Evolutionary conservation across 2,329 filamentous ascomycete species (phyloP).

Genomic region (Trichoderma hamatum): DNA sequence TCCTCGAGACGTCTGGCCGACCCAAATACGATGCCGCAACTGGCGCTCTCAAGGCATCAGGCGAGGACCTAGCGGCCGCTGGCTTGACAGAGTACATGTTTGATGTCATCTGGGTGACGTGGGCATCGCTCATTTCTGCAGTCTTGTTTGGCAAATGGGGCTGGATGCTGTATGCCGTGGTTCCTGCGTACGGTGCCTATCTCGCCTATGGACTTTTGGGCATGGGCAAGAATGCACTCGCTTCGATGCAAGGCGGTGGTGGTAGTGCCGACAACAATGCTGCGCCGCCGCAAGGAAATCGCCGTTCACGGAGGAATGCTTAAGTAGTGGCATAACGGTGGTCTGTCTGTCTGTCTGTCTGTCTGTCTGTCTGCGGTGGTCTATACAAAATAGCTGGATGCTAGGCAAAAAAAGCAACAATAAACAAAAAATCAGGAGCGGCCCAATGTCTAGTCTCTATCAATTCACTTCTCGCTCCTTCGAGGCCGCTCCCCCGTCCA

Average conservation of each 20-base stretch:
- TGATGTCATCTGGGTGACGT: constrained; percentile 94
- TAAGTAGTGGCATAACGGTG: constrained; percentile 34
- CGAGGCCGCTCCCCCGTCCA: constrained; percentile 56
- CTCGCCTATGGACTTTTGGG: constrained; percentile 58
- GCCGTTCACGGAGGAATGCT: constrained; percentile 58
- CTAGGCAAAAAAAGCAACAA: background rate
- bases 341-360: constrained; percentile 13
- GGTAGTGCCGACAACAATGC: constrained; percentile 38
- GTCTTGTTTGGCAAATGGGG: constrained; percentile 79
- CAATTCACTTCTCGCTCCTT: constrained; percentile 35
- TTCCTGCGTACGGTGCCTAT: constrained; percentile 60
- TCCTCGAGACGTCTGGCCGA: constrained; percentile 82
- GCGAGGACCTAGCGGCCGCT: constrained; percentile 84
- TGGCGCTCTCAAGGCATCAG: constrained; percentile 70
- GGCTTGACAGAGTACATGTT: constrained; percentile 98
- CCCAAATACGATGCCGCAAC: constrained; percentile 70
- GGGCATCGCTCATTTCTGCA: constrained; percentile 73
- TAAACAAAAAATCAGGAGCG: background rate
- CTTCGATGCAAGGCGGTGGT: constrained; percentile 46
- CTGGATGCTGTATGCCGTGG: constrained; percentile 58
- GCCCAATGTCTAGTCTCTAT: background rate
- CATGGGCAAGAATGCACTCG: constrained; percentile 56
- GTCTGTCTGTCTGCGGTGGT: background rate
- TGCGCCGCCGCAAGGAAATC: constrained; percentile 50
- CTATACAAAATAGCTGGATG: background rate